Evolutionary conservation across 805 yeast genomes (phyloP), one percentile per base, ranked within the genome.

Genomic region (Clavispora asparagi): DNA sequence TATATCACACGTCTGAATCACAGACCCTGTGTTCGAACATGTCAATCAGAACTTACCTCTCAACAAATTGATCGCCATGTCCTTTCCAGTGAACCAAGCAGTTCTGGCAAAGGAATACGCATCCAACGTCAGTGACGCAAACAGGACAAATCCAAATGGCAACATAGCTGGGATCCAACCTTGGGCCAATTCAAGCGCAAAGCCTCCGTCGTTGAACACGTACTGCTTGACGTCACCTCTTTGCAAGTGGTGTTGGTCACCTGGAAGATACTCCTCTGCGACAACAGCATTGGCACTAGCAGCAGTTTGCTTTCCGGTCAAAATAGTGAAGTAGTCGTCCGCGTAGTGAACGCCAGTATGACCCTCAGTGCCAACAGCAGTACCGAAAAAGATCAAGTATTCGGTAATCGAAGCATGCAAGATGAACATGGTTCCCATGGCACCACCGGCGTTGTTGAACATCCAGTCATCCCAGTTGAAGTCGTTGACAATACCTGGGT

Each of bases 91-190:
- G 51, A 85, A 75, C 53, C 76, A 79, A 33, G 76, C 79, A 7
- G 98, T 94, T 61, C 79, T 77, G 49, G 63, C 67, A 49, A 92
- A 74, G 25, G 95, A 81, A 55, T 72, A 65, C 49, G 83, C 63
- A 64, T 94, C 99, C 56, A 91, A 65, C 13, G 98, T 94, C 37
- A 95, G 84, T 44, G 84, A 77, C 48, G 85, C 59, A 5, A 85
- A 79, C 62, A 89, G 96, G 42, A 87, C 70, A 68, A 92, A 82
- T 0, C 99, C 99, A 64, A 94, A 94, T 17, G 98, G 98, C 50
- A 94, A 76, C 99, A 94, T 94, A 38, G 92, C 84, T 31, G 99
- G 98, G 54, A 94, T 88, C 95, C 96, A 94, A 49, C 99, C 99
- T 71, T 92, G 98, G 7, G 99, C 99, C 59, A 92, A 76, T 65